Base-by-base conservation (phyloP, 164 flowering plant species). In the Santalum album region DNA sequence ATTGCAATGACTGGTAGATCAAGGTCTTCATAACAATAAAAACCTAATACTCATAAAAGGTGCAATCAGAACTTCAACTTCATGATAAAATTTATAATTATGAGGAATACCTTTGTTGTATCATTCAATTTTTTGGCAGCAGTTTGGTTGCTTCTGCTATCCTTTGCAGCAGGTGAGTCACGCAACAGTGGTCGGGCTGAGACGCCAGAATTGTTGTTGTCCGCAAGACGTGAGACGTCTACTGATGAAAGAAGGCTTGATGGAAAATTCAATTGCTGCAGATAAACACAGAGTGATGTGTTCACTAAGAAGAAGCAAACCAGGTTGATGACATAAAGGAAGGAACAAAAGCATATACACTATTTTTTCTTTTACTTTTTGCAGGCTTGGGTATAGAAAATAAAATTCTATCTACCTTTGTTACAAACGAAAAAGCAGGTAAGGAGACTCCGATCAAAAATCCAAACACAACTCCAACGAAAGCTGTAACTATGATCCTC, bases 401-500 rank as follows among this genome's bases (percentile, higher is more conserved):
- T n/a, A n/a, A n/a, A n/a, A n/a, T n/a, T n/a, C n/a, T n/a, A n/a
- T n/a, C n/a, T 66, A 90, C 95, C 90, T 70, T 84, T 15, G 68
- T 72, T 38, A 58, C 21, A 78, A 68, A 29, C 69, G 49, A 2
- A 75, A 42, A 42, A 4, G 21, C 50, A 20, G 88, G 90, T 68
- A 79, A 73, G 53, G 84, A 84, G 29, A 75, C 57, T 54, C 98
- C 95, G 42, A 86, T 51, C 21, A 86, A 68, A 73, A 87, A 82
- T 12, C 98, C 98, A 59, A 87, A 68, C 39, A 79, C 70, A 47
- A 82, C 66, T 56, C 95, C 98, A 50, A 78, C 38, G 43, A 78
- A 72, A 25, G 76, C 73, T 23, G 84, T 71, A 19, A 79, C 67
- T 43, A 79, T 53, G 55, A 81, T 61, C 87, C 78, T 81, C 87